Conservation (phyloP, 1,284 basidiomycete genomes). For the Cutaneotrichosporon sp. region DNA sequence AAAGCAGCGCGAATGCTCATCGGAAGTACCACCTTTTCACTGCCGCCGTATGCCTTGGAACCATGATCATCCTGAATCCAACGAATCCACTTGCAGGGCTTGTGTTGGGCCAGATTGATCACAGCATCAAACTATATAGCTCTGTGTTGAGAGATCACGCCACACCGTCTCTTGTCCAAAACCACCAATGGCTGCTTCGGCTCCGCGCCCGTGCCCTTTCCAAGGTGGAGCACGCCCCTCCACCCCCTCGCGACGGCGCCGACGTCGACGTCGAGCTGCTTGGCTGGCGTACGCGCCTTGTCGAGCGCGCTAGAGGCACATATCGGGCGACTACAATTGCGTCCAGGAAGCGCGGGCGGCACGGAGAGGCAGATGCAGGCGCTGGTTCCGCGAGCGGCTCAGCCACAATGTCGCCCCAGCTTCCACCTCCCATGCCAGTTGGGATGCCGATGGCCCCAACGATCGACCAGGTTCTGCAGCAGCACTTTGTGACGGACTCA, state of each 20-base stretch:
- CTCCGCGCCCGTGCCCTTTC: slow-evolving; percentile 20
- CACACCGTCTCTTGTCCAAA: slow-evolving; percentile 21
- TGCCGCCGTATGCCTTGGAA: slow-evolving; percentile 31
- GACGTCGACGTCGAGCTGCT: slow-evolving; percentile 26
- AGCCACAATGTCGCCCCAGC: not conserved
- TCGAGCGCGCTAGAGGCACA: slow-evolving; percentile 18
- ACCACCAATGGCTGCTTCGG: slow-evolving; percentile 29
- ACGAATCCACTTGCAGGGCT: slow-evolving; percentile 18
- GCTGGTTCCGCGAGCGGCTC: not conserved
- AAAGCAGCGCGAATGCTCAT: no score
- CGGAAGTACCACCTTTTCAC: slow-evolving; percentile 36
- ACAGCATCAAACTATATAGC: slow-evolving; percentile 25
- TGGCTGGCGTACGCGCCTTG: slow-evolving; percentile 34
- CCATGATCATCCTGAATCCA: slow-evolving; percentile 23
- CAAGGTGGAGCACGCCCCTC: slow-evolving; percentile 14
- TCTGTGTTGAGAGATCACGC: slow-evolving; percentile 17
- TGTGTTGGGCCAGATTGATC: slow-evolving; percentile 22
- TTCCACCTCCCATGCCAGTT: not conserved
- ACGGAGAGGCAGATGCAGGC: not conserved
- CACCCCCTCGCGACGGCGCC: slow-evolving; percentile 1
- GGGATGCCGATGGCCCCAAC: not conserved
- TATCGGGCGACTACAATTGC: slow-evolving; percentile 14
- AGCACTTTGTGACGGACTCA: slow-evolving; percentile 11
- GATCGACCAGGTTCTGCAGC: slow-evolving; percentile 16
- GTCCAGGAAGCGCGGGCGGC: no score